phyloP scores from a whole-genome alignment of 1,139 yeast genomes.

The Kluyveromyces sp. region DNA sequence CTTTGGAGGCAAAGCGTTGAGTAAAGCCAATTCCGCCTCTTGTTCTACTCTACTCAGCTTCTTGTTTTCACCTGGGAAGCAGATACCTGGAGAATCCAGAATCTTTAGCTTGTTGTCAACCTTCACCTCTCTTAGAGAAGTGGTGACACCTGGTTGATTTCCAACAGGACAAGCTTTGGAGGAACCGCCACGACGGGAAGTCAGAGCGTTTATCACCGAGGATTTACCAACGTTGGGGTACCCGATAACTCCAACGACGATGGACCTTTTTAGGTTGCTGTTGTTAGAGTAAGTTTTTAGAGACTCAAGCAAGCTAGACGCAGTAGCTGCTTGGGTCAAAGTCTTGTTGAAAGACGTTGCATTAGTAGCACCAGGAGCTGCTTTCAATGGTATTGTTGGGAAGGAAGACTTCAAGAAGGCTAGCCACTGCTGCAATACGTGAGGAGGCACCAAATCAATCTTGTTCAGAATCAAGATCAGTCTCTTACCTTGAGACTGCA shows the following conservation, averaged over 20 bases:
- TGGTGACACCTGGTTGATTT: constrained; percentile 95
- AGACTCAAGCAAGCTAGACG: constrained; percentile 67
- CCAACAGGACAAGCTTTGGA: constrained; percentile 91
- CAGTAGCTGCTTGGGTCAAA: constrained; percentile 64
- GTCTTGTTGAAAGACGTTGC: constrained; percentile 70
- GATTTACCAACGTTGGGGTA: constrained; percentile 96
- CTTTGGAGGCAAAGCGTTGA: constrained; percentile 88
- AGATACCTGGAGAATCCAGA: constrained; percentile 95
- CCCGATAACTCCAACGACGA: constrained; percentile 92
- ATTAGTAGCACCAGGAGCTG: constrained; percentile 55
- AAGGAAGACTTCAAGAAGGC: constrained; percentile 70
- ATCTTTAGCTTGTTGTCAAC: constrained; percentile 83
- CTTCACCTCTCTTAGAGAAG: constrained; percentile 84
- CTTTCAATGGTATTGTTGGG: constrained; percentile 86
- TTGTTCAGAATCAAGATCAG: constrained; percentile 81
- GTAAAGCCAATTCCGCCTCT: constrained; percentile 79
- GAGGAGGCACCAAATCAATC: constrained; percentile 85
- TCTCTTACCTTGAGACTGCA: constrained; percentile 76
- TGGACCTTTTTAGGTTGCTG: constrained; percentile 82
- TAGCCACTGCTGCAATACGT: constrained; percentile 79
- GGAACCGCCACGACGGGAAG: constrained; percentile 70
- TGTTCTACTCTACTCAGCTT: constrained; percentile 53
- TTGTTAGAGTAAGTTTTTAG: constrained; percentile 80
- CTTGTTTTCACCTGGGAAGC: constrained; percentile 68
- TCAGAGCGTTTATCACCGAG: constrained; percentile 83